These are phyloP conservation scores for Coniochaeta pulveracea DNA, from an alignment of 2,329 filamentous ascomycete genomes.

Conservation along the genomic window DNA sequence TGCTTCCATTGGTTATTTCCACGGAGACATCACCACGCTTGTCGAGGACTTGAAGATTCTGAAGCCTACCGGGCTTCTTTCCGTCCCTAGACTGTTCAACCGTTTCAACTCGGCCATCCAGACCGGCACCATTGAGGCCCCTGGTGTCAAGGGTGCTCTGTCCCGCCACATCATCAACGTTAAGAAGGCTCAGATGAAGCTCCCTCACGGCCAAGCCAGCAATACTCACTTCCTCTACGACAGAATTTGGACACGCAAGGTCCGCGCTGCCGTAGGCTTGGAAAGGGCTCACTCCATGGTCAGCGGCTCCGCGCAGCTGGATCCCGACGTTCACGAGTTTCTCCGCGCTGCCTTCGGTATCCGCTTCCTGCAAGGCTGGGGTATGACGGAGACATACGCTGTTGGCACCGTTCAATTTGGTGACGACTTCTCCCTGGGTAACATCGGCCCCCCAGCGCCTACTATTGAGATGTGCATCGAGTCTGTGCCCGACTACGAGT, in stretches of 20 bases:
- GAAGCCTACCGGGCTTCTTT: slow-evolving; percentile 71
- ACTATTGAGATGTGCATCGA: slow-evolving; percentile 66
- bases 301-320: slow-evolving; percentile 82
- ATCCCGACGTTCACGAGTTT: slow-evolving; percentile 80
- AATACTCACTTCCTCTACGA: slow-evolving; percentile 72
- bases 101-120: slow-evolving; percentile 78
- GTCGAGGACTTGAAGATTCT: slow-evolving; percentile 87
- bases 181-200: slow-evolving; percentile 70
- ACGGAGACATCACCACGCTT: slow-evolving; percentile 75
- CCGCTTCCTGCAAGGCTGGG: slow-evolving; percentile 78
- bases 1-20: slow-evolving; percentile 78
- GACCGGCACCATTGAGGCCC: slow-evolving; percentile 63
- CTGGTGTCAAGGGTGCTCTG: slow-evolving; percentile 70
- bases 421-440: slow-evolving; percentile 65
- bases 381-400: slow-evolving; percentile 88
- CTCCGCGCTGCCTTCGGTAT: slow-evolving; percentile 73
- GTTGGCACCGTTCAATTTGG: slow-evolving; percentile 57
- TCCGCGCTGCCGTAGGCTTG: slow-evolving; percentile 71
- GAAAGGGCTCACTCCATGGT: slow-evolving; percentile 64
- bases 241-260: slow-evolving; percentile 84
- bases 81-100: slow-evolving; percentile 86
- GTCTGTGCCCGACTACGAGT: slow-evolving; percentile 91
- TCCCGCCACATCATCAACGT: slow-evolving; percentile 68
- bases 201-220: slow-evolving; percentile 60
- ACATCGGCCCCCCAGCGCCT: slow-evolving; percentile 64